Evolutionary conservation across 176 grass and related monocot species (phyloP).

Genomic region (Avena sativa): DNA sequence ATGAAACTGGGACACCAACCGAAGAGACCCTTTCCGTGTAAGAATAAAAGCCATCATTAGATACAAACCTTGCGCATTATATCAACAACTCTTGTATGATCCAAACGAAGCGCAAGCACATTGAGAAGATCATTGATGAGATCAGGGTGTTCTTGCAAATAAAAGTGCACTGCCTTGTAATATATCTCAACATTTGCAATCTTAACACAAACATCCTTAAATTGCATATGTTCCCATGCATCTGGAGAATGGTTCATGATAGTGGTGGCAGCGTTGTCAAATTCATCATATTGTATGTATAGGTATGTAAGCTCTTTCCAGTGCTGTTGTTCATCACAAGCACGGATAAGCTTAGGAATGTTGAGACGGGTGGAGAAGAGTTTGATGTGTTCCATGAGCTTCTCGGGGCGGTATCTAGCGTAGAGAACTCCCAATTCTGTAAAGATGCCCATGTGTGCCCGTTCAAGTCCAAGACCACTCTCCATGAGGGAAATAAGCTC

Average conservation of each 20-base stretch:
- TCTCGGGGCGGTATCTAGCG: slow-evolving; percentile 90
- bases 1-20: background rate
- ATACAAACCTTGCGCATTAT: slow-evolving; percentile 92
- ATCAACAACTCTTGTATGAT: slow-evolving; percentile 97
- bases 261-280: slow-evolving; percentile 94
- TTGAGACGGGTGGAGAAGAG: slow-evolving; percentile 97
- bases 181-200: slow-evolving; percentile 97
- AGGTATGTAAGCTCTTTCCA: slow-evolving; percentile 98
- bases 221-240: slow-evolving; percentile 99
- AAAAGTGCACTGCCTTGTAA: slow-evolving; percentile 99
- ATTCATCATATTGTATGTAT: slow-evolving; percentile 95
- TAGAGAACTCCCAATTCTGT: slow-evolving; percentile 94
- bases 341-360: slow-evolving; percentile 94
- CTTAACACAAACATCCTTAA: slow-evolving; percentile 94
- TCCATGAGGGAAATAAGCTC: slow-evolving; percentile 99
- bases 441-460: slow-evolving; percentile 98
- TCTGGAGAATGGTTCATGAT: slow-evolving; percentile 99
- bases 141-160: slow-evolving; percentile 95
- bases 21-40: slow-evolving; percentile 1
- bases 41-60: background rate
- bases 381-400: slow-evolving; percentile 99
- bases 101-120: slow-evolving; percentile 89
- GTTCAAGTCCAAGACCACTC: slow-evolving; percentile 90
- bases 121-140: slow-evolving; percentile 97
- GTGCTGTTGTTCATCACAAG: slow-evolving; percentile 97